Evolutionary conservation across 1,284 basidiomycete species (phyloP).

Genomic region (Xerocomus amazonicus): DNA sequence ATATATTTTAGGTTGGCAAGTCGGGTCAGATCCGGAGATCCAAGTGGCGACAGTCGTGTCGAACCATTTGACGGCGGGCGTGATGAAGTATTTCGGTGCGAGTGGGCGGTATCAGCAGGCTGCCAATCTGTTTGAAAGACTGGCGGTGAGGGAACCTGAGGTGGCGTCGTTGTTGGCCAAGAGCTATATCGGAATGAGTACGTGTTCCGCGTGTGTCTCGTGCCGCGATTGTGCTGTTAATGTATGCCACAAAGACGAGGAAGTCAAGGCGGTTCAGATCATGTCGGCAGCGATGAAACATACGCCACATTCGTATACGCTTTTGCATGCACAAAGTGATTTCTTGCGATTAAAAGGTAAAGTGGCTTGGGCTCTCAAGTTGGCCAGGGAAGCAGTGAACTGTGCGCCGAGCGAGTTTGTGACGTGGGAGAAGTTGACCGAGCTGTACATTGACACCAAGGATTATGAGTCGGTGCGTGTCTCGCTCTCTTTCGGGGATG

Average conservation of each 20-base stretch:
- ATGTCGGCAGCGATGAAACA: slow-evolving; percentile 83
- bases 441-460: slow-evolving; percentile 87
- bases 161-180: slow-evolving; percentile 85
- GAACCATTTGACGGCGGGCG: slow-evolving; percentile 92
- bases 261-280: slow-evolving; percentile 96
- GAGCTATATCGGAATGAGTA: slow-evolving; percentile 97
- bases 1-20: slow-evolving; percentile 81
- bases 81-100: slow-evolving; percentile 97
- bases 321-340: slow-evolving; percentile 93
- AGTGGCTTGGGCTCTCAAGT: slow-evolving; percentile 85
- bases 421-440: slow-evolving; percentile 97
- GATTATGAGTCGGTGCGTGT: slow-evolving; percentile 73
- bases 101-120: slow-evolving; percentile 85
- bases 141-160: slow-evolving; percentile 84
- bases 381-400: slow-evolving; percentile 94
- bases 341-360: slow-evolving; percentile 86
- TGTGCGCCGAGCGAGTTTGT: slow-evolving; percentile 97
- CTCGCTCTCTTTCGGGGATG: background rate
- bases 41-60: slow-evolving; percentile 98
- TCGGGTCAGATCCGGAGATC: slow-evolving; percentile 97
- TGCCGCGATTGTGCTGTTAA: background rate
- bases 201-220: slow-evolving; percentile 27
- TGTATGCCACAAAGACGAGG: slow-evolving; percentile 66
- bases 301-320: slow-evolving; percentile 89
- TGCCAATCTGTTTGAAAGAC: slow-evolving; percentile 93